These are phyloP conservation scores for Penicillium oxalicum DNA, from an alignment of 2,329 filamentous ascomycete genomes.

Conservation along the genomic window DNA sequence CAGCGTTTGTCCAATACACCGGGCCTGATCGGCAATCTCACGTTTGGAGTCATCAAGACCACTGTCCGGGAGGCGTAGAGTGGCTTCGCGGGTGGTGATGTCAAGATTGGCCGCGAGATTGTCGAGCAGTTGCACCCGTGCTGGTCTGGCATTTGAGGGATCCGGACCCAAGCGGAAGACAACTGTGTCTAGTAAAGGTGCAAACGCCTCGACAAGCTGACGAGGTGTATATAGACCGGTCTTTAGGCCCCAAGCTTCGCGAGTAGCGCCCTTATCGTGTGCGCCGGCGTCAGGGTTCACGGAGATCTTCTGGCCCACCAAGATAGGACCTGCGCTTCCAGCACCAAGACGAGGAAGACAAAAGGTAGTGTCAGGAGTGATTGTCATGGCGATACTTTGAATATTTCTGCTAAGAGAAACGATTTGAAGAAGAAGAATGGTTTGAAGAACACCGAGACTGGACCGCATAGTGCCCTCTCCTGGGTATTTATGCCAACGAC, in stretches of 20 bases:
- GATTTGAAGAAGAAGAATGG: too few relatives aligned
- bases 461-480: too few relatives aligned
- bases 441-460: too few relatives aligned
- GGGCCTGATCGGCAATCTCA: slow-evolving; percentile 15
- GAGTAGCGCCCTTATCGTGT: background rate
- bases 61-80: slow-evolving; percentile 8
- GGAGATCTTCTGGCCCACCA: background rate
- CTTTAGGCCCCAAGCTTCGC: slow-evolving; percentile 12
- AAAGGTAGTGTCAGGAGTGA: background rate
- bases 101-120: slow-evolving; percentile 16
- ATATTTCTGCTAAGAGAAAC: too few relatives aligned
- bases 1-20: slow-evolving; percentile 11
- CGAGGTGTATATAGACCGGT: slow-evolving; percentile 18
- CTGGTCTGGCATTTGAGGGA: slow-evolving; percentile 1
- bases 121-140: slow-evolving; percentile 12
- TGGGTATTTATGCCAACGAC: too few relatives aligned
- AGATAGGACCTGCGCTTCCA: background rate
- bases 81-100: slow-evolving; percentile 15
- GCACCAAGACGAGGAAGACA: background rate
- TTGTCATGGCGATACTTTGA: too few relatives aligned
- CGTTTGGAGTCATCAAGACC: slow-evolving; percentile 8
- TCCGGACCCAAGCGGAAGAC: slow-evolving; percentile 11
- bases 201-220: slow-evolving; percentile 17
- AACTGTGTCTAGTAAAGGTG: slow-evolving; percentile 16
- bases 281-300: background rate